Conservation (phyloP, 192 early-diverging fungal species). For the Entophlyctis luteolus region DNA sequence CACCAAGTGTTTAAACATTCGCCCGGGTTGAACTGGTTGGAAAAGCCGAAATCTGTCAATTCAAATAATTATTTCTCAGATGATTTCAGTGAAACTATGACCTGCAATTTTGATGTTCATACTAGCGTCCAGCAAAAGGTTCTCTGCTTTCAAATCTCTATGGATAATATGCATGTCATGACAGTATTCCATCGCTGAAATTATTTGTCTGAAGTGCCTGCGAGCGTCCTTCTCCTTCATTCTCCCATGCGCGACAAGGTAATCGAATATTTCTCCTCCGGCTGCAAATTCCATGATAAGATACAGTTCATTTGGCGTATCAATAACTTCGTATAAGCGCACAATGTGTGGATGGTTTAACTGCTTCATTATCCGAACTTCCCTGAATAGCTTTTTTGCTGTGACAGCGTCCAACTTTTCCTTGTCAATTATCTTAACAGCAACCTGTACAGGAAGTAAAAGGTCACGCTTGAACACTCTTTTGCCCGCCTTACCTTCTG, state of each 20-base stretch:
- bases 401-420: slow-evolving; percentile 56
- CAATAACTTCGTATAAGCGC: slow-evolving; percentile 63
- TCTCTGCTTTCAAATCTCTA: slow-evolving; percentile 59
- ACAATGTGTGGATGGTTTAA: slow-evolving; percentile 58
- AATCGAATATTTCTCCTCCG: slow-evolving; percentile 63
- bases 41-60: slow-evolving; percentile 66
- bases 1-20: slow-evolving; percentile 61
- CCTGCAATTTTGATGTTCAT: slow-evolving; percentile 66
- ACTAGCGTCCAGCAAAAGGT: slow-evolving; percentile 53
- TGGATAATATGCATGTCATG: slow-evolving; percentile 56
- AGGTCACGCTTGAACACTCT: background rate
- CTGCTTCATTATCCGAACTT: slow-evolving; percentile 63
- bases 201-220: slow-evolving; percentile 53
- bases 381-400: slow-evolving; percentile 58
- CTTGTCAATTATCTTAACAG: slow-evolving; percentile 63
- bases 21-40: slow-evolving; percentile 58
- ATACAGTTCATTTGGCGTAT: slow-evolving; percentile 59
- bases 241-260: slow-evolving; percentile 58
- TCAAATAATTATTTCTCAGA: background rate
- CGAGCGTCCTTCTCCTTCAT: slow-evolving; percentile 67
- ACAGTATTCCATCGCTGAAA: slow-evolving; percentile 57
- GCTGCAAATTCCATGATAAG: slow-evolving; percentile 60
- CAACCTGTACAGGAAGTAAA: slow-evolving; percentile 41
- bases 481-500: slow-evolving; percentile 42
- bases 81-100: background rate